Evolutionary conservation across 352 stramenopile genomes (phyloP).

Genomic region (Pythium volutum): DNA sequence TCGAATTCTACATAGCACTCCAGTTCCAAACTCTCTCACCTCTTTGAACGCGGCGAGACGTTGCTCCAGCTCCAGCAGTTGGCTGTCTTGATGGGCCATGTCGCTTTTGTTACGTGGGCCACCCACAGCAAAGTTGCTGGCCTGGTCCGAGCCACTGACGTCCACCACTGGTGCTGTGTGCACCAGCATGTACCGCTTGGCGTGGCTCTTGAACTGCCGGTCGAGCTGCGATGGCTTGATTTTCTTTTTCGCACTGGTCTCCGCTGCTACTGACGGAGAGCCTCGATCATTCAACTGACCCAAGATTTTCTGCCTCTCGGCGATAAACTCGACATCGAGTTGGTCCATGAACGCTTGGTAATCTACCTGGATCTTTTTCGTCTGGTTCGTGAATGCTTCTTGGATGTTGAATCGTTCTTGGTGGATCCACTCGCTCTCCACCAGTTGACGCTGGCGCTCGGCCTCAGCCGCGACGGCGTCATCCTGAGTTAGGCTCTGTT

Average conservation of each 20-base stretch:
- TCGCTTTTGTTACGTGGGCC: constrained; percentile 1
- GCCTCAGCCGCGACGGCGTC: constrained; percentile 24
- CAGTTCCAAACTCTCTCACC: background rate
- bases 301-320: constrained; percentile 37
- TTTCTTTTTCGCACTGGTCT: background rate
- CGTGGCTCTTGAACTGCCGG: constrained; percentile 33
- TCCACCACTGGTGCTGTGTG: constrained; percentile 31
- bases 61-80: constrained; percentile 22
- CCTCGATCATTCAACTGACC: background rate
- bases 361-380: constrained; percentile 48
- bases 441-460: constrained; percentile 25
- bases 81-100: constrained; percentile 12
- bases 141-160: background rate
- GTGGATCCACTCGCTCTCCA: constrained; percentile 46
- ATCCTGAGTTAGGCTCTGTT: background rate
- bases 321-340: constrained; percentile 35
- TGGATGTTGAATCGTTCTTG: constrained; percentile 73
- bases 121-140: background rate
- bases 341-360: constrained; percentile 41
- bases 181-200: constrained; percentile 34
- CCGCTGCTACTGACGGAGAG: background rate
- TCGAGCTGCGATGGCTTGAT: constrained; percentile 8
- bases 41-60: constrained; percentile 15
- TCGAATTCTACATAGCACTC: too few species aligned
- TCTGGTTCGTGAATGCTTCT: constrained; percentile 63